A percentile compares a stretch with the other conserved stretches of the same genome.
These are phyloP conservation scores for Venturia nashicola DNA, from an alignment of 2,329 filamentous ascomycete species.

Conservation along the genomic window DNA sequence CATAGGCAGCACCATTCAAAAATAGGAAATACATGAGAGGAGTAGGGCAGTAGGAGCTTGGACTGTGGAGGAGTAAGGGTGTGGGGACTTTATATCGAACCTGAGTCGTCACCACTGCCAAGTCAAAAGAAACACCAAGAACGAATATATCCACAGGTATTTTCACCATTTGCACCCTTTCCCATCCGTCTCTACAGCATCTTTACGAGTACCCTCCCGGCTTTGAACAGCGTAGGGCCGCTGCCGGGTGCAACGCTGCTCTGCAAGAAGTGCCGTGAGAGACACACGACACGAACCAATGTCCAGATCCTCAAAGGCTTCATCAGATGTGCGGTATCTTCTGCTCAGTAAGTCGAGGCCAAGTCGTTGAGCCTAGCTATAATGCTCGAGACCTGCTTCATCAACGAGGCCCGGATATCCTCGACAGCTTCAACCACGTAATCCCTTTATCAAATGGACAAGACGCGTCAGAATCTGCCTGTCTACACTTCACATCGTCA, in stretches of 20 bases:
- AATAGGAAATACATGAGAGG: background rate
- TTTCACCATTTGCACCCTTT: background rate
- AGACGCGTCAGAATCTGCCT: constrained; percentile 17
- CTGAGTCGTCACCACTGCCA: background rate
- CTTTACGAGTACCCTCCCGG: background rate
- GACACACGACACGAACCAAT: background rate
- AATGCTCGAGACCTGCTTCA: background rate
- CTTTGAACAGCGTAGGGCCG: too few relatives aligned
- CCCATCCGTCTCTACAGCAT: background rate
- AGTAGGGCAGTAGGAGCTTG: background rate
- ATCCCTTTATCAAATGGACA: background rate
- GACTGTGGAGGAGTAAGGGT: background rate
- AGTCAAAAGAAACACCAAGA: background rate
- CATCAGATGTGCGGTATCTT: constrained; percentile 13
- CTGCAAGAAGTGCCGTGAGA: background rate
- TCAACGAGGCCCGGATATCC: constrained; percentile 9
- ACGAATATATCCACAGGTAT: background rate
- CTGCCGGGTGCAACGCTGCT: background rate
- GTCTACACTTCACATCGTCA: constrained; percentile 62
- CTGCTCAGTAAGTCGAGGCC: constrained; percentile 9
- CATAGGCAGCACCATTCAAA: background rate
- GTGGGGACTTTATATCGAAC: background rate
- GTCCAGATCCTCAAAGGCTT: constrained; percentile 1
- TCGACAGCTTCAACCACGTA: background rate
- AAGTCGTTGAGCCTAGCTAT: background rate